phyloP scores from a whole-genome alignment of 345 rosid genomes.

The Lepidium didymum region DNA sequence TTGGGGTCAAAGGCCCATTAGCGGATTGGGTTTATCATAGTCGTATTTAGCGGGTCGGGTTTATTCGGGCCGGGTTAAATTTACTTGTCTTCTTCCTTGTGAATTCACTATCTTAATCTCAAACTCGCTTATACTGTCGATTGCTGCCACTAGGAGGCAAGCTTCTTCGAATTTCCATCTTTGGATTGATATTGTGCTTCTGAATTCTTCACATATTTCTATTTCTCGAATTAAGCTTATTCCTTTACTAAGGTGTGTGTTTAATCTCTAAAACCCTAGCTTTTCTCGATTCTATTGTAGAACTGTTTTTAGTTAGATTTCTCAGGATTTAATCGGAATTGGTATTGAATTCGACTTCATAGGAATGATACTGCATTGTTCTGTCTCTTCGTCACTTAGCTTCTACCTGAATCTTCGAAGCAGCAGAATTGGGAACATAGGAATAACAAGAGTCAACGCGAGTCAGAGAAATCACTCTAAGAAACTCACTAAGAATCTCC shows the following conservation, averaged over 20 bases:
- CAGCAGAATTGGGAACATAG: neutral
- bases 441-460: conserved; percentile 10
- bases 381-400: conserved; percentile 16
- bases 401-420: conserved; percentile 7
- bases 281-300: neutral
- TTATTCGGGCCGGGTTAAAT: neutral
- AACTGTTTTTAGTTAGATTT: neutral
- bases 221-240: neutral
- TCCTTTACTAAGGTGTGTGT: neutral
- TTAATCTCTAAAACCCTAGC: conserved; percentile 8
- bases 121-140: neutral
- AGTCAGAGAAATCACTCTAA: conserved; percentile 30
- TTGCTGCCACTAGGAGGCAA: neutral
- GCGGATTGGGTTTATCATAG: no score
- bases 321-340: neutral
- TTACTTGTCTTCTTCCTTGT: neutral
- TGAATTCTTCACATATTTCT: neutral
- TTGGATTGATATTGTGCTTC: neutral
- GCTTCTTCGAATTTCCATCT: neutral
- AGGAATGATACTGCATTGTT: conserved; percentile 14
- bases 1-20: no score
- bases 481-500: conserved; percentile 55
- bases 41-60: neutral
- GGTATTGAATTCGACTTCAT: neutral
- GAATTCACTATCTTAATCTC: neutral